Percentiles rank a stretch among this genome's conserved stretches.
Conservation (phyloP, 1,284 basidiomycete genomes). For the Marasmius sp. region DNA sequence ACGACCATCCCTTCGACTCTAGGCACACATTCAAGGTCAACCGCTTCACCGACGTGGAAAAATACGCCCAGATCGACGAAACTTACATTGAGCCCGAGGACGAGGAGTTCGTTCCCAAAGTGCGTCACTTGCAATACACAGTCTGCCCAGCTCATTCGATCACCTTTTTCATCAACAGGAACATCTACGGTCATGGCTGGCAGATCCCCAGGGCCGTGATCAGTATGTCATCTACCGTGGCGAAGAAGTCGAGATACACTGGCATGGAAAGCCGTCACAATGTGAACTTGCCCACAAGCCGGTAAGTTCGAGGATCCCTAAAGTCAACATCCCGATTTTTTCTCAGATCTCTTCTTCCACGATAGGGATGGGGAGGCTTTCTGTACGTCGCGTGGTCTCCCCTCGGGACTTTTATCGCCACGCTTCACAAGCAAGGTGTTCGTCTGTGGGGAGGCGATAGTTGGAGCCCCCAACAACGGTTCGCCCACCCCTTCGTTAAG, state of each 20-base stretch:
- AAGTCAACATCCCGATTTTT: conserved; percentile 6
- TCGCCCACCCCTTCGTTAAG: conserved; percentile 94
- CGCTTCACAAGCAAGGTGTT: conserved; percentile 94
- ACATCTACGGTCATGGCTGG: conserved; percentile 94
- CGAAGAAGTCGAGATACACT: conserved; percentile 89
- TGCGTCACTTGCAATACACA: conserved; percentile 31
- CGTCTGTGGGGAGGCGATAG: conserved; percentile 94
- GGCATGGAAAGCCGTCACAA: conserved; percentile 91
- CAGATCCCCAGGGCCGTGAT: conserved; percentile 90
- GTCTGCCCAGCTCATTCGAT: background rate
- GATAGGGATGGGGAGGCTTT: conserved; percentile 90
- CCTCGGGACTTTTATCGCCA: conserved; percentile 90
- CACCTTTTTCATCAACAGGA: conserved; percentile 53
- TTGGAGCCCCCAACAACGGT: conserved; percentile 86
- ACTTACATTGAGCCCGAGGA: conserved; percentile 79
- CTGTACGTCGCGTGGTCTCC: conserved; percentile 98
- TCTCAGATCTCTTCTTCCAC: conserved; percentile 9
- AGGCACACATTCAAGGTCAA: conserved; percentile 91
- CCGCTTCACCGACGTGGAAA: conserved; percentile 92
- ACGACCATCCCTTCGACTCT: conserved; percentile 89
- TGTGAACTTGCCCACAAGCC: conserved; percentile 82
- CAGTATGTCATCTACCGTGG: conserved; percentile 95
- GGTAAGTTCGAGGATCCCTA: conserved; percentile 42
- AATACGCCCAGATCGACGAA: conserved; percentile 80
- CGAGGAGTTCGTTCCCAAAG: conserved; percentile 83